phyloP scores from a whole-genome alignment of 148 eudicot species.

The Amaranthus hypochondriacus region DNA sequence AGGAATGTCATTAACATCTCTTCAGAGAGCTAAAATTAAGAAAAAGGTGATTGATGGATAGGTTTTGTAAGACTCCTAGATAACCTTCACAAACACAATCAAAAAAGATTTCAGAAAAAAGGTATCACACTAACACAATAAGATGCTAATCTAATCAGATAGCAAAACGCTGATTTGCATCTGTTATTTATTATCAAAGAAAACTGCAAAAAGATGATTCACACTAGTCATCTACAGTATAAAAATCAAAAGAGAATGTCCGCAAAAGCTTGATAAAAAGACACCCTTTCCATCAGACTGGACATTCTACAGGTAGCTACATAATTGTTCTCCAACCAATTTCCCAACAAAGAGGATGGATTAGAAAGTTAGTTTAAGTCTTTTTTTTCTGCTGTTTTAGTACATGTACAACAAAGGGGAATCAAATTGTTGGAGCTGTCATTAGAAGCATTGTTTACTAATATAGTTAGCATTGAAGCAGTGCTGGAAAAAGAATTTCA shows the following conservation, averaged over 20 bases:
- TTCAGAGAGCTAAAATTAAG: not conserved
- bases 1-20: not conserved
- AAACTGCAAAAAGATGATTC: not conserved
- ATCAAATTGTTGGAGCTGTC: not conserved
- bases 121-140: not conserved
- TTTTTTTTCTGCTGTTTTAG: no score
- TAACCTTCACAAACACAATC: not conserved
- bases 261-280: no score
- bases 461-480: not conserved
- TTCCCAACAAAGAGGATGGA: not conserved
- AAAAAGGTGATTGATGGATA: not conserved
- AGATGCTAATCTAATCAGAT: not conserved
- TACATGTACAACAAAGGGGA: not conserved
- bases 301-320: slow-evolving; percentile 4
- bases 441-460: not conserved
- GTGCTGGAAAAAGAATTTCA: slow-evolving; percentile 17
- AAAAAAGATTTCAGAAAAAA: not conserved
- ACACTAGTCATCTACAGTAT: no score
- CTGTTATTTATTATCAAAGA: not conserved
- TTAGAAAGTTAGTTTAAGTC: not conserved
- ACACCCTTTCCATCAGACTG: not conserved
- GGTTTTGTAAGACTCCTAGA: not conserved
- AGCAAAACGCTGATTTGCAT: not conserved
- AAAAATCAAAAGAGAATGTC: no score
- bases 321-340: not conserved